Evolutionary conservation across 352 stramenopile genomes (phyloP).

Genomic region (Globisporangium middletonii): DNA sequence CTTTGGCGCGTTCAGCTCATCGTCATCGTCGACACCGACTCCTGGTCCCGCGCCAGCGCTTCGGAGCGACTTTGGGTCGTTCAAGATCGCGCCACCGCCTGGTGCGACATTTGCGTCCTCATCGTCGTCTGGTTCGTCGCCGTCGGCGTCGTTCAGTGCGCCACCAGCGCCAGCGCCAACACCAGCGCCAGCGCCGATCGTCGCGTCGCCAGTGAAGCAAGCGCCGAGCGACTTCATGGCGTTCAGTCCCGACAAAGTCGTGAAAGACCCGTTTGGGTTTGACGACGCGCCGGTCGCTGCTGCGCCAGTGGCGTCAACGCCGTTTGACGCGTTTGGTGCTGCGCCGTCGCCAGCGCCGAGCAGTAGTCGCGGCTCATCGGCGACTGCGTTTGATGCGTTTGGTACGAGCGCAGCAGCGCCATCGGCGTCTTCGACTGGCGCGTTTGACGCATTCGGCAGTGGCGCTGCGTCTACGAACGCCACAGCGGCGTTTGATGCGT

Average conservation of each 20-base stretch:
- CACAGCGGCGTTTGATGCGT: constrained; percentile 22
- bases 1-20: constrained; percentile 52
- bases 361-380: constrained; percentile 4
- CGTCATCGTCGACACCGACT: constrained; percentile 19
- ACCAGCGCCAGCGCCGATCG: constrained; percentile 4
- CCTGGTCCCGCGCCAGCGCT: constrained; percentile 21
- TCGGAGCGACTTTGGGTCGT: constrained; percentile 46
- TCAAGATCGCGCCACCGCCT: constrained; percentile 64
- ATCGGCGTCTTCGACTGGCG: not conserved
- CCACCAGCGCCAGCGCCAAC: not conserved
- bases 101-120: constrained; percentile 38
- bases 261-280: constrained; percentile 52
- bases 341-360: constrained; percentile 3
- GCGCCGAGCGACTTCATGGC: constrained; percentile 59
- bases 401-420: not conserved
- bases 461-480: not conserved
- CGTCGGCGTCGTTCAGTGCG: constrained; percentile 2
- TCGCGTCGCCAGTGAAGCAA: constrained; percentile 13
- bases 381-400: constrained; percentile 23
- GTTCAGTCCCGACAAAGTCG: constrained; percentile 37
- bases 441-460: constrained; percentile 7
- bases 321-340: constrained; percentile 28
- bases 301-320: not conserved
- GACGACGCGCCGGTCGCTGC: constrained; percentile 23
- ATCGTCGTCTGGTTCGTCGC: constrained; percentile 17